Conservation (phyloP, 148 eudicot species). For the Fagopyrum tataricum region DNA sequence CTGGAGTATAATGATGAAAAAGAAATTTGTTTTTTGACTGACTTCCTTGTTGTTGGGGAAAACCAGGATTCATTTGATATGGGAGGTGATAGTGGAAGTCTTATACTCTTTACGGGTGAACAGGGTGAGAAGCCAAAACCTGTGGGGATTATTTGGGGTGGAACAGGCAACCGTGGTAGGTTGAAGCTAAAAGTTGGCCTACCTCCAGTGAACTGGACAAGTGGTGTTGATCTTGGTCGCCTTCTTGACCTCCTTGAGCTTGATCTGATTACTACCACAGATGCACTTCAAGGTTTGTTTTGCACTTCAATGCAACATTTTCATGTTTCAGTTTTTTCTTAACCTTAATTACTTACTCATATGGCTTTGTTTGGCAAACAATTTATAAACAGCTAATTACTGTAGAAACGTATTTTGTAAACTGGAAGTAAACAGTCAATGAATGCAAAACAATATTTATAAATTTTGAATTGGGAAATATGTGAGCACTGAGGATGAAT, state of each 20-base stretch:
- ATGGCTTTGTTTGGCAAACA: too few species aligned
- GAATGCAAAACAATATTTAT: too few species aligned
- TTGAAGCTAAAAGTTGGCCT: constrained; percentile 48
- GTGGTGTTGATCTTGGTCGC: constrained; percentile 68
- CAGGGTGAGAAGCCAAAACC: constrained; percentile 49
- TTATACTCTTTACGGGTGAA: constrained; percentile 45
- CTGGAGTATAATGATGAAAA: constrained; percentile 64
- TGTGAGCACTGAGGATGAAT: too few species aligned
- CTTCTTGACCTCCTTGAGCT: constrained; percentile 72
- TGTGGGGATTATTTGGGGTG: constrained; percentile 73
- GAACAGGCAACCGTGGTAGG: constrained; percentile 66
- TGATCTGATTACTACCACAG: constrained; percentile 48
- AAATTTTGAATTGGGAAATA: too few species aligned
- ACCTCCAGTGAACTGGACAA: constrained; percentile 67
- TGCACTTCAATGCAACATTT: constrained; percentile 1
- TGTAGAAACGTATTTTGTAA: too few species aligned
- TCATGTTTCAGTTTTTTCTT: neutral
- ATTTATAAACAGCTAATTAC: too few species aligned
- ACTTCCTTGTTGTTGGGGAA: constrained; percentile 64
- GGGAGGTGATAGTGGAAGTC: constrained; percentile 78
- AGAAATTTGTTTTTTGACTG: constrained; percentile 61
- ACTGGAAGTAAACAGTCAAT: too few species aligned
- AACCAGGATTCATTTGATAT: constrained; percentile 60
- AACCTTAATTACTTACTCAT: neutral
- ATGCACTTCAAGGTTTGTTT: constrained; percentile 50